Percentiles rank a stretch among this genome's conserved stretches.
phyloP scores from a whole-genome alignment of 106 monocot genomes.

The Vanilla planifolia region DNA sequence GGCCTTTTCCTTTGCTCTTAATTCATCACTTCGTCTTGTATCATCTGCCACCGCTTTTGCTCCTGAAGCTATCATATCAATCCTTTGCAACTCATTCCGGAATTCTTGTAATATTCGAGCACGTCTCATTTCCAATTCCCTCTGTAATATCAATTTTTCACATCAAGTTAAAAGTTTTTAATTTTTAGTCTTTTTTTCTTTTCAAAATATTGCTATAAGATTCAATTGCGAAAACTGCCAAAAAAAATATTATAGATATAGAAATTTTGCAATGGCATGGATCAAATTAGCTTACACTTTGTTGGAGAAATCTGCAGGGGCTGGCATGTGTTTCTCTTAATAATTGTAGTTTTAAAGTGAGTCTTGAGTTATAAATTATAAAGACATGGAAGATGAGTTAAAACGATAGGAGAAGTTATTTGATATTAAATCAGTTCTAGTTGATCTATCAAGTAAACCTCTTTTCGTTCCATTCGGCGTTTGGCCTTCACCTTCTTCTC shows the following conservation, averaged over 20 bases:
- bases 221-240: no score
- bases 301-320: no score
- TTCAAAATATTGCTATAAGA: no score
- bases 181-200: no score
- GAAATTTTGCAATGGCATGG: no score
- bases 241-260: background rate
- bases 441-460: slow-evolving; percentile 22
- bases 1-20: slow-evolving; percentile 27
- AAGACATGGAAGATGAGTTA: background rate
- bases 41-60: slow-evolving; percentile 28
- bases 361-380: no score
- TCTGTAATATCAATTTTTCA: slow-evolving; percentile 37
- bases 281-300: no score
- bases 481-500: slow-evolving; percentile 49
- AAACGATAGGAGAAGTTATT: background rate
- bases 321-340: no score
- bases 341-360: no score
- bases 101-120: slow-evolving; percentile 33
- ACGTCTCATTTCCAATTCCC: slow-evolving; percentile 26
- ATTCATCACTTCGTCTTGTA: slow-evolving; percentile 25
- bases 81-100: slow-evolving; percentile 35
- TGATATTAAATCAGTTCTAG: background rate
- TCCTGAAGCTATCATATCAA: slow-evolving; percentile 42
- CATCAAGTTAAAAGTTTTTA: background rate
- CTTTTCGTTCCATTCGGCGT: slow-evolving; percentile 27